These are phyloP conservation scores for Aegle marmelos DNA, from an alignment of 345 rosid genomes.

Conservation along the genomic window DNA sequence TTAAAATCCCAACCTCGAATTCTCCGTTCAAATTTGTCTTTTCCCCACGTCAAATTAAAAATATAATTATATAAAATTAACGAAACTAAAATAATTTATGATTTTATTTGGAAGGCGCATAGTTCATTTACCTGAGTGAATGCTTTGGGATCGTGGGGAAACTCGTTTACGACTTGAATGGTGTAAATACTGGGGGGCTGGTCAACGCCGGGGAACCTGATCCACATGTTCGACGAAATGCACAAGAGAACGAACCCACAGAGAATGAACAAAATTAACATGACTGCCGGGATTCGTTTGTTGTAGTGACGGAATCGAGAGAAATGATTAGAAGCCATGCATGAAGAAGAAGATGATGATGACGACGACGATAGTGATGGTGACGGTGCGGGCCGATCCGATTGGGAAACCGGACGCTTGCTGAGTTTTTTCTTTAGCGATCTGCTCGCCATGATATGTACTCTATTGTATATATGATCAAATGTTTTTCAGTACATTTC, in stretches of 20 bases:
- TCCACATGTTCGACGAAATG: conserved; percentile 34
- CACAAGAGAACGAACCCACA: conserved; percentile 30
- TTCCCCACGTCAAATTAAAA: neutral
- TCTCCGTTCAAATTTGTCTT: neutral
- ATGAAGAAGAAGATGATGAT: conserved; percentile 2
- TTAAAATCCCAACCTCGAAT: neutral
- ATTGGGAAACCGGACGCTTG: conserved; percentile 27
- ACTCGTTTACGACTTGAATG: conserved; percentile 56
- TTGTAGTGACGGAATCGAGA: conserved; percentile 26
- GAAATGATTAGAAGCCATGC: conserved; percentile 31
- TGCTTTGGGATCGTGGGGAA: conserved; percentile 63
- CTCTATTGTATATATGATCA: neutral
- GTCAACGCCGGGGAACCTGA: neutral
- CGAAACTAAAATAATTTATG: no score
- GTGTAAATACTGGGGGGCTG: conserved; percentile 24
- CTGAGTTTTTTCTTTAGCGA: conserved; percentile 32
- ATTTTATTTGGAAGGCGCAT: neutral
- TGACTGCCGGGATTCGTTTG: conserved; percentile 29
- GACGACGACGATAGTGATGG: neutral
- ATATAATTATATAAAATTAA: neutral
- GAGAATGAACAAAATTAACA: conserved; percentile 32
- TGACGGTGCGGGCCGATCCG: neutral
- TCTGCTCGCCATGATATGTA: conserved; percentile 36
- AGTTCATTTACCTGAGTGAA: conserved; percentile 58
- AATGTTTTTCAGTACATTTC: neutral